A percentile compares a stretch with the other conserved stretches of the same genome.
Evolutionary conservation across 176 grass and related monocot species (phyloP).

Genomic region (Elymus sibiricus): DNA sequence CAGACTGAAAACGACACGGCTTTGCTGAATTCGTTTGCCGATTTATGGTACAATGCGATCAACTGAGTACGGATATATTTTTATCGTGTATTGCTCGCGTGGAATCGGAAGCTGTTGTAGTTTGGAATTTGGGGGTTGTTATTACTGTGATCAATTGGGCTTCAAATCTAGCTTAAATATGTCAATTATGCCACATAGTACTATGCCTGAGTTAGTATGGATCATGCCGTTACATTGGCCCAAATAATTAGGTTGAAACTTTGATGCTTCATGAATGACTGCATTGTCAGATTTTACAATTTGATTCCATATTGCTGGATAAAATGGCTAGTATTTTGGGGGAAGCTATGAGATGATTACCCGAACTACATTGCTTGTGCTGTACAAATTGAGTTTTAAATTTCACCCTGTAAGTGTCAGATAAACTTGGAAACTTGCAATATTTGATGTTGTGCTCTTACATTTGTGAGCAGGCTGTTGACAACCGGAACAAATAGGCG

Average conservation of each 20-base stretch:
- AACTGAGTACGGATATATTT: background rate
- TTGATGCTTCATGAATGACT: background rate
- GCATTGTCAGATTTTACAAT: background rate
- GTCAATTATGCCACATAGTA: background rate
- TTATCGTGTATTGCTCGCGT: background rate
- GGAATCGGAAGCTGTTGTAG: background rate
- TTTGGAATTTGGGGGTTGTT: background rate
- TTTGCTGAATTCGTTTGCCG: background rate
- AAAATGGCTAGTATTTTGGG: background rate
- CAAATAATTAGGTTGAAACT: background rate
- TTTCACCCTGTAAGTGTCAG: background rate
- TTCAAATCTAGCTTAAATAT: background rate
- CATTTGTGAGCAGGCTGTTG: slow-evolving; percentile 55
- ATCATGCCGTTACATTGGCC: background rate
- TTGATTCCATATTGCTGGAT: background rate
- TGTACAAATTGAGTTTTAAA: background rate
- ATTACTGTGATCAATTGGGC: background rate
- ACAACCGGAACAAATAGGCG: slow-evolving; percentile 51
- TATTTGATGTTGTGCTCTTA: slow-evolving; percentile 7
- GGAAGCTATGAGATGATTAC: background rate
- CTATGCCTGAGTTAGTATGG: background rate
- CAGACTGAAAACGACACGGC: background rate
- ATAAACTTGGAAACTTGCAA: background rate
- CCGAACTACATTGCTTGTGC: background rate
- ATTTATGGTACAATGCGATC: background rate